Conservation (phyloP, 305 asterid genomes). For the Fraxinus baroniana region DNA sequence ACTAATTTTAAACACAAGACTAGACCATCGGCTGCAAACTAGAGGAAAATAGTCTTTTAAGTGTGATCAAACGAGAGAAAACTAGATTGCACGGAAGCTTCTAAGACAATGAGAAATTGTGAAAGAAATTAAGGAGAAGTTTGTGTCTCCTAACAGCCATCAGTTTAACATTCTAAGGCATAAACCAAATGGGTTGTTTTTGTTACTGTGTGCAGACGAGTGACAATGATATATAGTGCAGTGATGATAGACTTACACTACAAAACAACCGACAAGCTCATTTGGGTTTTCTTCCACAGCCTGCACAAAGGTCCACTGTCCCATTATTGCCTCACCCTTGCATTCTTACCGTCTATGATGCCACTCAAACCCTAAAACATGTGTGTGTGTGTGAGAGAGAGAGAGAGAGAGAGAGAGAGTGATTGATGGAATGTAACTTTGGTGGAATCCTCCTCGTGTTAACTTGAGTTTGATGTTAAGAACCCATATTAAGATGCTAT, state of each 20-base stretch:
- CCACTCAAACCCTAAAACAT: neutral
- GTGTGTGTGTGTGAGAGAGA: neutral
- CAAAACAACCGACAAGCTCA: constrained; percentile 66
- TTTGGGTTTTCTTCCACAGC: constrained; percentile 48
- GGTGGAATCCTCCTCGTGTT: neutral
- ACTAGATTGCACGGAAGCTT: neutral
- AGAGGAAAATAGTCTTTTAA: neutral
- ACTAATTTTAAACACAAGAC: constrained; percentile 16
- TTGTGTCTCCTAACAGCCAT: constrained; percentile 54
- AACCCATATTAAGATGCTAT: neutral
- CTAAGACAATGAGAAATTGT: neutral
- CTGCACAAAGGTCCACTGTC: constrained; percentile 36
- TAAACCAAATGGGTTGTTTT: constrained; percentile 15
- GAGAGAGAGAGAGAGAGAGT: neutral
- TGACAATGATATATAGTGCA: neutral
- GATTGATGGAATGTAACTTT: neutral
- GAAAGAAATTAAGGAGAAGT: neutral
- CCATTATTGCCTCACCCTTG: constrained; percentile 23
- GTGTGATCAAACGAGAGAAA: neutral
- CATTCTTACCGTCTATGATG: neutral
- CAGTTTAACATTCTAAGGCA: constrained; percentile 21
- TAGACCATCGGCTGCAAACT: constrained; percentile 10
- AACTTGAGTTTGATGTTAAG: neutral
- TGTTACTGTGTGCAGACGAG: constrained; percentile 10
- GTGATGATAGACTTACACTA: constrained; percentile 31